These are phyloP conservation scores for Epithele typhae DNA, from an alignment of 768 basidiomycete genomes.

Conservation along the genomic window DNA sequence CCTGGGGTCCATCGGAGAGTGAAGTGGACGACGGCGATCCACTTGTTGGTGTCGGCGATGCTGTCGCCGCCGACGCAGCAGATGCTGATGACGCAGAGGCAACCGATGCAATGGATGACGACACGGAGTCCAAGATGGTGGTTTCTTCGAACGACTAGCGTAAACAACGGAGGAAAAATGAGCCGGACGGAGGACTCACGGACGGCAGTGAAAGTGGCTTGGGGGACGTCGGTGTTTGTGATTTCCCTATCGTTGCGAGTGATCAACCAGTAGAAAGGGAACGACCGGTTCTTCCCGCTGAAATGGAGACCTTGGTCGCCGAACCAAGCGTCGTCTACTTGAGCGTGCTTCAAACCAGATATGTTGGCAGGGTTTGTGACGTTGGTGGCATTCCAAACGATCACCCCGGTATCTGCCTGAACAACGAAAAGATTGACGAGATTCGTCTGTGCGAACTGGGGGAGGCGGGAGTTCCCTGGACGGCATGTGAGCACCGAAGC, in stretches of 20 bases:
- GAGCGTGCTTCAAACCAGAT: constrained; percentile 48
- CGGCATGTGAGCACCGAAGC: constrained; percentile 13
- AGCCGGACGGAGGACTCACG: constrained; percentile 49
- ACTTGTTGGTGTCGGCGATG: constrained; percentile 23
- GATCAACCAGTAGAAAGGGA: constrained; percentile 76
- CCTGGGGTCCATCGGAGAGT: constrained; percentile 3
- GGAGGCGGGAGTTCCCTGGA: constrained; percentile 72
- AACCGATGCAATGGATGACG: constrained; percentile 46
- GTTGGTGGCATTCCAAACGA: constrained; percentile 42
- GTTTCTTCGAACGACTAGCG: constrained; percentile 48
- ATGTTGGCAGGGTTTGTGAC: constrained; percentile 44
- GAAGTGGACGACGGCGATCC: constrained; percentile 11
- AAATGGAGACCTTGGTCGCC: constrained; percentile 45
- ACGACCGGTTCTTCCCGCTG: constrained; percentile 48
- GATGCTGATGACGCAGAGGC: constrained; percentile 36
- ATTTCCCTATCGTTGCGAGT: constrained; percentile 53
- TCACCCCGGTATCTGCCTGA: constrained; percentile 59
- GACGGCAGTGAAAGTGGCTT: constrained; percentile 73
- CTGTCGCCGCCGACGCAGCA: constrained; percentile 30
- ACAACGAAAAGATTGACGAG: constrained; percentile 74
- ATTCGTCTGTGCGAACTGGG: constrained; percentile 58
- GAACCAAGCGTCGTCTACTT: constrained; percentile 68
- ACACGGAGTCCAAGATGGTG: constrained; percentile 65
- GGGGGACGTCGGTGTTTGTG: constrained; percentile 56
- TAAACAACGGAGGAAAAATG: neutral